Conservation (phyloP, 176 grass and related monocot genomes). For the Poa annua region DNA sequence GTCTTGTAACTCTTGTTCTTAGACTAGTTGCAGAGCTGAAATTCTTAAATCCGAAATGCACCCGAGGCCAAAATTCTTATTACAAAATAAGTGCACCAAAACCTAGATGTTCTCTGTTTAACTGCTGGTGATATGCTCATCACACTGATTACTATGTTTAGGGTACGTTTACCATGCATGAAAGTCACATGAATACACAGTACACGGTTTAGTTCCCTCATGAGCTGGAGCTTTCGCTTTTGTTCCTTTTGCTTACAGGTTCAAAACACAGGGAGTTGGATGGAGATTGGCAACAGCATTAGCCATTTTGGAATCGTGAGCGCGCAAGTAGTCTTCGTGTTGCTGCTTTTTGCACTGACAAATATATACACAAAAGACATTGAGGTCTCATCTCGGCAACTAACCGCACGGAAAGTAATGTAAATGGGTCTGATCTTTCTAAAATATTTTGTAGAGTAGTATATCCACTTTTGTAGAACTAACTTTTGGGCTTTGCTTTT, state of each 20-base stretch:
- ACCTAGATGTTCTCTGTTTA: constrained; percentile 25
- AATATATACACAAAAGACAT: constrained; percentile 95
- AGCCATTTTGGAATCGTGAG: constrained; percentile 95
- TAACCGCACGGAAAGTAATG: constrained; percentile 60
- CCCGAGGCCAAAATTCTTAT: background rate
- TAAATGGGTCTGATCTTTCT: constrained; percentile 34
- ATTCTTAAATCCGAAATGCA: background rate
- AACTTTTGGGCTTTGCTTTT: background rate
- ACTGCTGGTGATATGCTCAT: constrained; percentile 9
- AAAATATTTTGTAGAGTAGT: background rate
- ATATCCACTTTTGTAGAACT: constrained; percentile 1
- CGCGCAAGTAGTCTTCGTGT: constrained; percentile 90
- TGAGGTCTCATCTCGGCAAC: constrained; percentile 54
- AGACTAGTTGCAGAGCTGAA: background rate
- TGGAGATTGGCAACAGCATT: constrained; percentile 98
- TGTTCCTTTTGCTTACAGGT: constrained; percentile 55
- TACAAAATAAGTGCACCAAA: constrained; percentile 12
- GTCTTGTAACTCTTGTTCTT: constrained; percentile 6
- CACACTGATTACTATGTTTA: constrained; percentile 7
- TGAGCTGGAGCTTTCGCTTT: background rate
- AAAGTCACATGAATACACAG: background rate
- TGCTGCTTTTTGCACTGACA: constrained; percentile 92
- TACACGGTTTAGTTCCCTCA: background rate
- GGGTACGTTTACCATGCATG: background rate
- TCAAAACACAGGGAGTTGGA: constrained; percentile 92